Evolutionary conservation across 441 rosid genomes (phyloP), one percentile per base, ranked within the genome.

Genomic region (Raphanus hybrid): DNA sequence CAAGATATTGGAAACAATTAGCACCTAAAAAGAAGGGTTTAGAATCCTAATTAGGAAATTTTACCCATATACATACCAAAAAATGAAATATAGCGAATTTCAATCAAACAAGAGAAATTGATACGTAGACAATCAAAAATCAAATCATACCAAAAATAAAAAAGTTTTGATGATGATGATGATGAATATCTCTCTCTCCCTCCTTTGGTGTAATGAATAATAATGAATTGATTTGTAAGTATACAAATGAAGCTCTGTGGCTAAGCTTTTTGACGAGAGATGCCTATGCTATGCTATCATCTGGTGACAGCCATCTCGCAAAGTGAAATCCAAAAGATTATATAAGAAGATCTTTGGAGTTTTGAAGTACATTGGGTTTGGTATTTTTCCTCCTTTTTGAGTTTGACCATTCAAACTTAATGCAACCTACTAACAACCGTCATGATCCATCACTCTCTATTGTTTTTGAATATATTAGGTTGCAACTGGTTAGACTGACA

Each of bases 321-420:
- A 75, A 69, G 45, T 75, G n/a, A 73, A 64, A 74, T 48, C 41
- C 45, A 50, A 58, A 61, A 41, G 54, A n/a, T 4, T n/a, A n/a
- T 12, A 37, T 10, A 39, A 10, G 8, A 45, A 34, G 70, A 78
- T 60, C 73, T 71, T 71, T 16, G 67, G 70, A 76, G 72, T 79
- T 79, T 76, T 71, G 77, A 75, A 71, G 75, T 72, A 75, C 77
- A 67, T 80, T 63, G 78, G 80, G 29, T 75, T 75, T 62, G 37
- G 78, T 80, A 71, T 80, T 76, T 70, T 75, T 67, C 43, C 59
- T 60, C 54, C 45, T 75, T 75, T 70, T 67, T 2, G 10, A 64
- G 73, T 80, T 80, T 76, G 83, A 80, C 83, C 80, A 80, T 80
- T 72, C 78, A 80, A 80, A 76, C 77, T 55, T 27, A 52, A 6